Evolutionary conservation across 2,329 filamentous ascomycete species (phyloP), one percentile per base, ranked within the genome.

Genomic region (Aspergillus sp.): DNA sequence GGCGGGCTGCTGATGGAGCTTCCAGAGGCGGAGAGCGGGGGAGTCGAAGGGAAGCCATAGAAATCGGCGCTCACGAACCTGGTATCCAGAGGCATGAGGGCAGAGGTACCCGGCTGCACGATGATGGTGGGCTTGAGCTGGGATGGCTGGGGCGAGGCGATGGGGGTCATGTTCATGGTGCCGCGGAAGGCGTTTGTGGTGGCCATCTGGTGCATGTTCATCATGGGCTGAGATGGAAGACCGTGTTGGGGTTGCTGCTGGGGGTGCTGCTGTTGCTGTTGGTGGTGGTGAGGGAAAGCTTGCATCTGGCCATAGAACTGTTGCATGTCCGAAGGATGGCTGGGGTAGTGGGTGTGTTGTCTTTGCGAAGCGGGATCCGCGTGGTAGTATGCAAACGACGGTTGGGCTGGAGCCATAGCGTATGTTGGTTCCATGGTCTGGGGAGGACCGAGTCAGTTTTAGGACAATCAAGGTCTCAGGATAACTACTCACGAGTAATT

Each of bases 311-410:
- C 57, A 64, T 68, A 68, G 60, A 71, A 65, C 72, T 77, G 53
- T 44, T 68, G 63, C 54, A 69, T 56, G 48, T 78, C 76, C 39
- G 72, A 70, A 50, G 78, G 80, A 64, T 81, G 78, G 51, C 81
- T 78, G 54, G 82, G 79, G 74, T 88, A 90, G 70, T 87, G 83
- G 46, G 81, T 81, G 70, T 90, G 84, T 63, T 86, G 85, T 61
- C 83, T 78, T 65, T 89, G 85, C 52, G 81, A 75, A 66, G 80
- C 82, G 54, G 83, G 77, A 58, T 93, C 86, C 55, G 85, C 82
- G 61, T 81, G 84, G 75, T 91, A 94, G 77, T 90, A 93, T 78
- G 86, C 90, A 76, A 89, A 94, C 49, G 86, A 75, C 55, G 83
- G 80, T 71, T 86, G 84, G 62, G 19, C 19, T 19, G 19, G 19